Percentiles rank a stretch among this genome's conserved stretches.
These are phyloP conservation scores for Pyrus bretschneideri DNA, from an alignment of 306 rosid species.

Conservation along the genomic window DNA sequence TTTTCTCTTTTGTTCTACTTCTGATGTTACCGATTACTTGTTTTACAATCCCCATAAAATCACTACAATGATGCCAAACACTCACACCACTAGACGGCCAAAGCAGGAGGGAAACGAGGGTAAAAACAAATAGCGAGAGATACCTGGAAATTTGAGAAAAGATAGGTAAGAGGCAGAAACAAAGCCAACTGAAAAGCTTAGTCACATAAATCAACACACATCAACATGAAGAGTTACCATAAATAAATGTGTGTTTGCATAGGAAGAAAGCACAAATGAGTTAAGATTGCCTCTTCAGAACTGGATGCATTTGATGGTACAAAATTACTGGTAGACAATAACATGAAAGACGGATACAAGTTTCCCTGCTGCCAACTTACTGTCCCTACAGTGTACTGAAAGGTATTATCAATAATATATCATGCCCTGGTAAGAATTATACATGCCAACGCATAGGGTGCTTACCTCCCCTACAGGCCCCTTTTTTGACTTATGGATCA, in stretches of 20 bases:
- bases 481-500: slow-evolving; percentile 44
- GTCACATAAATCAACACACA: neutral
- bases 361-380: slow-evolving; percentile 92
- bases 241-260: slow-evolving; percentile 58
- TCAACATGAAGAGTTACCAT: slow-evolving; percentile 36
- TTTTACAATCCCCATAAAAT: slow-evolving; percentile 23
- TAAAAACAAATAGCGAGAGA: slow-evolving; percentile 40
- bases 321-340: slow-evolving; percentile 48
- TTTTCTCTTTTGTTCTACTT: slow-evolving; percentile 54
- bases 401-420: slow-evolving; percentile 26
- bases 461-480: slow-evolving; percentile 65
- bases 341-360: slow-evolving; percentile 78
- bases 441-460: slow-evolving; percentile 11
- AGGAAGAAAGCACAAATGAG: slow-evolving; percentile 70
- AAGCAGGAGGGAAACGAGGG: slow-evolving; percentile 56
- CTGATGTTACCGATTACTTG: slow-evolving; percentile 34
- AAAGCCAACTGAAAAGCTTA: neutral
- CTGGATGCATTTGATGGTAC: slow-evolving; percentile 35
- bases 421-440: slow-evolving; percentile 16
- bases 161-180: neutral
- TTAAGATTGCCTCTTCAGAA: slow-evolving; percentile 42
- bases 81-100: slow-evolving; percentile 61
- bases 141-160: slow-evolving; percentile 48
- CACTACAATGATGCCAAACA: slow-evolving; percentile 39
- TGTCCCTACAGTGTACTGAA: slow-evolving; percentile 87